Evolutionary conservation across 73 alveolate species (phyloP).

Genomic region (Halteria grandinella): DNA sequence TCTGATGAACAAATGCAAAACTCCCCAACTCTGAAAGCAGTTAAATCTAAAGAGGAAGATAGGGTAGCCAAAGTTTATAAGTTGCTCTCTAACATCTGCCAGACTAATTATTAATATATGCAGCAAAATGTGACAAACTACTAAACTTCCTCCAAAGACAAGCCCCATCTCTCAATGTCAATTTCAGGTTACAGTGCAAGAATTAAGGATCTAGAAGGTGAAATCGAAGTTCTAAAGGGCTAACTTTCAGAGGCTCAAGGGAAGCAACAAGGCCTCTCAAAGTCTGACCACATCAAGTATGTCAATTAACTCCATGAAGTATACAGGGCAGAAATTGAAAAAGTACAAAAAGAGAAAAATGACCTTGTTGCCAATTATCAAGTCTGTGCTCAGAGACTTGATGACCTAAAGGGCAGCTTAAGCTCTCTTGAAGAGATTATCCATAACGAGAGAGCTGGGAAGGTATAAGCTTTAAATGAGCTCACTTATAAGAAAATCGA

Average conservation of each 20-base stretch:
- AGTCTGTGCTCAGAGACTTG: background rate
- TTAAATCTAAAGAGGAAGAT: background rate
- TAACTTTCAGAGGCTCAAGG: background rate
- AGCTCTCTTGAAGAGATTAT: background rate
- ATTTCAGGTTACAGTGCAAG: too few species aligned
- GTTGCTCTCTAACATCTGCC: conserved; percentile 12
- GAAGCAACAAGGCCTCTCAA: background rate
- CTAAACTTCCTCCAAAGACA: too few species aligned
- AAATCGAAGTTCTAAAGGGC: background rate
- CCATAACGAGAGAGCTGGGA: background rate
- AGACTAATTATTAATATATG: conserved; percentile 8
- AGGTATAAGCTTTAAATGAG: conserved; percentile 20
- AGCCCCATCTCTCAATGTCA: too few species aligned
- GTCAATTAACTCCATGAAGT: conserved; percentile 17
- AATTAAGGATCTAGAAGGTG: background rate
- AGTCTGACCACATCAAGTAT: conserved; percentile 3
- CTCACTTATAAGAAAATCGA: conserved; percentile 17
- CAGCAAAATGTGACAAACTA: conserved; percentile 7
- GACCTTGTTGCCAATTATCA: background rate
- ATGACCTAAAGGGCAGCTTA: background rate
- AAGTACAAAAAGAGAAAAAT: background rate
- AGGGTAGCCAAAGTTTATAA: background rate
- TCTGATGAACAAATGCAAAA: too few species aligned
- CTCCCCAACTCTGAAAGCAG: background rate
- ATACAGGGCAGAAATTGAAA: conserved; percentile 10